Conservation (phyloP, 345 rosid genomes). For the Murraya paniculata region DNA sequence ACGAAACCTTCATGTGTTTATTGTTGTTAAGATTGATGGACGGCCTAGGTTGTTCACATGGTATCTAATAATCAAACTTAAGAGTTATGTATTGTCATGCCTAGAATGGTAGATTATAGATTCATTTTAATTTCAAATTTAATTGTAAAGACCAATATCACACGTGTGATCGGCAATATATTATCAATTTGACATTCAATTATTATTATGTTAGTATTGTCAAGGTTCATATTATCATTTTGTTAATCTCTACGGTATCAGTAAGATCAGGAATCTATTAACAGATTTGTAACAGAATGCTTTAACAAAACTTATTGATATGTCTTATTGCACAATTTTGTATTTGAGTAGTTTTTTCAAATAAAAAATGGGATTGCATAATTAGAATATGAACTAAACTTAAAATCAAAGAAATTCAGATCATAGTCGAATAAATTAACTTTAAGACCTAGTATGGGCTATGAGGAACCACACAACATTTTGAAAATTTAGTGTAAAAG, state of each 20-base stretch:
- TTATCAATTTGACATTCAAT: background rate
- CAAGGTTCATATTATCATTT: background rate
- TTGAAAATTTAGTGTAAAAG: background rate
- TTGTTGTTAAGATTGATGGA: background rate
- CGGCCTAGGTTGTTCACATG: background rate
- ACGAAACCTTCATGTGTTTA: background rate
- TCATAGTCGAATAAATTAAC: background rate
- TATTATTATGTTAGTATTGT: background rate
- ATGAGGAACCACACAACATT: background rate
- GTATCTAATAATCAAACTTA: background rate
- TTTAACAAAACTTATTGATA: background rate
- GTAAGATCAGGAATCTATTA: background rate
- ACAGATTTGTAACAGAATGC: background rate
- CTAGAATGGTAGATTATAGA: background rate
- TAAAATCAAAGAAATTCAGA: too few relatives aligned
- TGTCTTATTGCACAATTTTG: background rate
- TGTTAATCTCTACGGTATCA: too few relatives aligned
- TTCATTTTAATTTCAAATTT: background rate
- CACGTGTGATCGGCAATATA: background rate
- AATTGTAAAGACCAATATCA: background rate
- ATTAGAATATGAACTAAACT: too few relatives aligned
- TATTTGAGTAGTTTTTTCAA: background rate
- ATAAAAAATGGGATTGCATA: background rate
- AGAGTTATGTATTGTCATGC: background rate
- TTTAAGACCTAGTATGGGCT: background rate